Evolutionary conservation across 306 rosid genomes (phyloP).

Genomic region (Pterocarpus santalinus): DNA sequence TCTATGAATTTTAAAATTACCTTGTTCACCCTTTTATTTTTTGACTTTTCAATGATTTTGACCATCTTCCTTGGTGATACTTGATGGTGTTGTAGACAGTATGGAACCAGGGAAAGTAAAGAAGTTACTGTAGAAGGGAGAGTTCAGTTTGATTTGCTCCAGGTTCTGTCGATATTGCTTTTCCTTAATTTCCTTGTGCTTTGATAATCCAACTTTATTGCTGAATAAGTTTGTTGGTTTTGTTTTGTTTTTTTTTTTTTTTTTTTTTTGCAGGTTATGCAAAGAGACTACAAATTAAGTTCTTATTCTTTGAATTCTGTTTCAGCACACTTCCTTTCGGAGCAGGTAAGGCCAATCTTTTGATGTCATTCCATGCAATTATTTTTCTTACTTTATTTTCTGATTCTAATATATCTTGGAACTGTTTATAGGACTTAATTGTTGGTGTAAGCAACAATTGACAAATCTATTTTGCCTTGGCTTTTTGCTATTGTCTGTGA

Average conservation of each 20-base stretch:
- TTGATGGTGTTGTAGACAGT: constrained; percentile 73
- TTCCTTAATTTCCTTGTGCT: constrained; percentile 44
- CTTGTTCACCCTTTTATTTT: constrained; percentile 13
- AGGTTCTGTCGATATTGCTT: constrained; percentile 62
- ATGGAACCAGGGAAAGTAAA: constrained; percentile 95
- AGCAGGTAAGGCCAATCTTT: constrained; percentile 71
- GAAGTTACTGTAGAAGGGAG: constrained; percentile 95
- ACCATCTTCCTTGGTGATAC: constrained; percentile 35
- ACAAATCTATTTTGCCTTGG: not conserved
- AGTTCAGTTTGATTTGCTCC: constrained; percentile 98
- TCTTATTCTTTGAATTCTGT: constrained; percentile 97
- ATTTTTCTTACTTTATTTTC: constrained; percentile 15
- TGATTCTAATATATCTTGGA: constrained; percentile 32
- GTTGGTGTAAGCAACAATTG: constrained; percentile 26
- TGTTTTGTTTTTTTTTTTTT: constrained; percentile 28
- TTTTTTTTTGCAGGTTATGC: constrained; percentile 68
- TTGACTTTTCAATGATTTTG: constrained; percentile 3
- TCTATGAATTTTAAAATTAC: constrained; percentile 18
- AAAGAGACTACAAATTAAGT: constrained; percentile 93
- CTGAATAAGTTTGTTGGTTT: constrained; percentile 41
- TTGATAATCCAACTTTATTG: constrained; percentile 30
- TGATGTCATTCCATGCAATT: constrained; percentile 42
- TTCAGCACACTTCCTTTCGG: constrained; percentile 95
- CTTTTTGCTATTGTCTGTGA: constrained; percentile 15
- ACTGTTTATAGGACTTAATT: constrained; percentile 13